Evolutionary conservation across 306 rosid species (phyloP).

Genomic region (Glycine latifolia): DNA sequence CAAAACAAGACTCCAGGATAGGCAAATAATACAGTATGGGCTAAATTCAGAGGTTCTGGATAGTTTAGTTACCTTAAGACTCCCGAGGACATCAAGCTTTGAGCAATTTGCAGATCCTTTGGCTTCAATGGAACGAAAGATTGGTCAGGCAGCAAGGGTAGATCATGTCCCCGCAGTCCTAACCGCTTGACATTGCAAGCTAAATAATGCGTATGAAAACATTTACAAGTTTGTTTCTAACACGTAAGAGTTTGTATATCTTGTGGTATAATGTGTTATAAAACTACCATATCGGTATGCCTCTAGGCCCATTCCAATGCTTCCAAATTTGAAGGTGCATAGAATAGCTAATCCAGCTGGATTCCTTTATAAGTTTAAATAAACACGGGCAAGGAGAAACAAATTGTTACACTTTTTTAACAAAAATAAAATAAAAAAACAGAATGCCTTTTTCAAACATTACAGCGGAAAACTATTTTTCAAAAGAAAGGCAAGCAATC

Average conservation of each 20-base stretch:
- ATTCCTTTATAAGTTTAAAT: conserved; percentile 61
- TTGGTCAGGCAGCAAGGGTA: conserved; percentile 65
- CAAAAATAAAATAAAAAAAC: not conserved
- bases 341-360: conserved; percentile 96
- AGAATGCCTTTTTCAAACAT: not conserved
- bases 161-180: conserved; percentile 79
- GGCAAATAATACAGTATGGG: not conserved
- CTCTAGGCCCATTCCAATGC: conserved; percentile 91
- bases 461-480: conserved; percentile 10
- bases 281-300: conserved; percentile 84
- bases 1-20: conserved; percentile 22
- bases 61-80: conserved; percentile 64
- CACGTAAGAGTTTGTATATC: not conserved
- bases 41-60: conserved; percentile 11
- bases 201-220: conserved; percentile 39
- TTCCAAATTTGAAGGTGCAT: conserved; percentile 88
- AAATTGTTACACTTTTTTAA: conserved; percentile 5
- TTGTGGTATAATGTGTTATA: not conserved
- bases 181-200: conserved; percentile 93
- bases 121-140: conserved; percentile 74
- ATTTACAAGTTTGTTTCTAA: conserved; percentile 22
- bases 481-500: conserved; percentile 13
- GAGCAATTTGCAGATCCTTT: conserved; percentile 79
- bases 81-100: conserved; percentile 79
- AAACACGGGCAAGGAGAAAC: conserved; percentile 13